Evolutionary conservation across 345 rosid species (phyloP), one percentile per base, ranked within the genome.

Genomic region (Murraya koenigii): DNA sequence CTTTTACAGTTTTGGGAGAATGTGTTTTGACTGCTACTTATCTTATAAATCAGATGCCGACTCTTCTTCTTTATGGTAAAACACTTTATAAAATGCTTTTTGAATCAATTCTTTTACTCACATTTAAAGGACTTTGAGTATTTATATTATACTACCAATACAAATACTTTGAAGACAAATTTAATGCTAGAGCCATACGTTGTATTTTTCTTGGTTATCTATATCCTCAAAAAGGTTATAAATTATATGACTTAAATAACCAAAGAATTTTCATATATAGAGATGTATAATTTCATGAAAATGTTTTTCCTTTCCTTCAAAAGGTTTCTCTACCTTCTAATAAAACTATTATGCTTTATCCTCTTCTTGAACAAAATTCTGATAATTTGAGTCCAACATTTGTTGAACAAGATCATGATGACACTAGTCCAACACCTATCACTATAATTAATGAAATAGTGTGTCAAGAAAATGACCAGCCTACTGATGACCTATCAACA

Each of bases 201-300:
- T 54, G 13, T 10, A 25, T 54, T n/a, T 77, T 77, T 38, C 36
- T 68, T 67, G 54, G 74, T 7, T 77, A 69, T 26, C 56, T 39
- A 54, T 69, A 22, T 47, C 33, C n/a, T 6, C 4, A 0, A 75
- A 65, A 75, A 22, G 63, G 71, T 7, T 65, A 75, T 23, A 35
- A 25, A 7, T 22, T 75, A 2, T 75, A 49, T 20, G 23, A 75
- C 32, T 3, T 65, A 2, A 36, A 20, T 0, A 49, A 19, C 2
- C 17, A 65, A 38, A 8, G 19, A n/a, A 6, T 28, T n/a, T n/a
- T n/a, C n/a, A n/a, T n/a, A n/a, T n/a, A n/a, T n/a, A n/a, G n/a
- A n/a, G n/a, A n/a, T n/a, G n/a, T n/a, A n/a, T n/a, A n/a, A n/a
- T n/a, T 61, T 61, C 22, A 14, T 28, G 22, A 26, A 28, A 28